These are phyloP conservation scores for Xylariaceae sp. DNA, from an alignment of 2,329 filamentous ascomycete genomes.

Conservation along the genomic window DNA sequence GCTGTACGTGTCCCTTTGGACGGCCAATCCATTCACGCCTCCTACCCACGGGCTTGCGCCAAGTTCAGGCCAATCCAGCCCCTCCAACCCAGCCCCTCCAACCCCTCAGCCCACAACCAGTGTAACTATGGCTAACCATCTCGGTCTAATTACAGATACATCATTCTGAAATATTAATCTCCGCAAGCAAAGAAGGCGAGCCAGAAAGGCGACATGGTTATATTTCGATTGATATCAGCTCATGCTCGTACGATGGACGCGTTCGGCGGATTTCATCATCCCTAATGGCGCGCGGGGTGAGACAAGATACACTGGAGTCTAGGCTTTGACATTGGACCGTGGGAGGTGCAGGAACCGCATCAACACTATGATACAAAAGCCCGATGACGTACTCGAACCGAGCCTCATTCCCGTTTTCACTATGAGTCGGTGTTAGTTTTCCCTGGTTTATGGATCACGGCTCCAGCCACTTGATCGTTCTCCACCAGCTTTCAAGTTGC, in stretches of 20 bases:
- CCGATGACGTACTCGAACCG: background rate
- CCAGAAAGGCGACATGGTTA: conserved; percentile 1
- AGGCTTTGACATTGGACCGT: background rate
- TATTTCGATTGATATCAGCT: background rate
- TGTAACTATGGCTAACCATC: conserved; percentile 6
- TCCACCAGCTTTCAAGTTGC: no score
- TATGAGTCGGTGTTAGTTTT: background rate
- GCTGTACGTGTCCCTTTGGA: conserved; percentile 48
- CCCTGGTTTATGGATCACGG: background rate
- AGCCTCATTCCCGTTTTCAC: background rate
- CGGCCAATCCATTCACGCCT: conserved; percentile 7
- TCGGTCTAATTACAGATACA: conserved; percentile 47
- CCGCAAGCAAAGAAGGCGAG: background rate
- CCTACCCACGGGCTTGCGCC: conserved; percentile 13
- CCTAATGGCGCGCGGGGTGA: background rate
- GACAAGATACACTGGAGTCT: background rate
- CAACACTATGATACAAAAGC: background rate
- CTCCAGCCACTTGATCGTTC: background rate
- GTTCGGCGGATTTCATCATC: background rate
- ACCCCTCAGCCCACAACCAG: background rate
- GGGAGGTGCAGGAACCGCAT: background rate
- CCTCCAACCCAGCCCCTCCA: conserved; percentile 10
- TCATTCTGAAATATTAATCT: conserved; percentile 67
- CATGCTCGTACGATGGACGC: conserved; percentile 5
- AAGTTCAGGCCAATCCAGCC: no score